phyloP scores from a whole-genome alignment of 305 asterid genomes.

The Withania somnifera region DNA sequence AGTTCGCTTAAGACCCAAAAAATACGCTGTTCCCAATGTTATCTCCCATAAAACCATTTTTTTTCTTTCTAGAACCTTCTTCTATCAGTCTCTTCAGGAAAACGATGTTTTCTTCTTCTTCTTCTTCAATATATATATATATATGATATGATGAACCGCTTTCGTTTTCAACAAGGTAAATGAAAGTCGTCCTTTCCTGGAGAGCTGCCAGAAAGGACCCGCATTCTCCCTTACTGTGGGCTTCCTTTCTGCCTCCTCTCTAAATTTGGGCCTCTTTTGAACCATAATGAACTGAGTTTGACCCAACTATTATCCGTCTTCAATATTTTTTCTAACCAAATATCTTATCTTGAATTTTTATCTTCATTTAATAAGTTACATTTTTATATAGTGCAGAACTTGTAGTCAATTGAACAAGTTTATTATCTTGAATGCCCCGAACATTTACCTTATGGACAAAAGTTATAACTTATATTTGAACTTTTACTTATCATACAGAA shows the following conservation, averaged over 20 bases:
- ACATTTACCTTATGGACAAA: no score
- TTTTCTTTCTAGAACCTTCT: conserved; percentile 1
- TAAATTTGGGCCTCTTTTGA: background rate
- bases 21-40: conserved; percentile 22
- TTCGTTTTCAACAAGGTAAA: background rate
- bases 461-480: no score
- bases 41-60: conserved; percentile 23
- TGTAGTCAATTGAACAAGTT: no score
- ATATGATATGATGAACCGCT: no score
- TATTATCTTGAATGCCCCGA: no score
- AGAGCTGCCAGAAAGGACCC: background rate
- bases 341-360: no score
- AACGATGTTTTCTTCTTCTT: background rate
- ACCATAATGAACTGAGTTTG: background rate
- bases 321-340: no score
- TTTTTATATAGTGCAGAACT: no score
- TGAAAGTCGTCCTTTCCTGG: background rate
- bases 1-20: conserved; percentile 20
- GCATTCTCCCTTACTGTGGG: background rate
- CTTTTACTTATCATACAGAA: no score
- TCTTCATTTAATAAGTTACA: no score
- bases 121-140: background rate
- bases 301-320: background rate
- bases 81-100: background rate
- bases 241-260: background rate